A percentile compares a stretch with the other conserved stretches of the same genome.
Conservation (phyloP, 306 rosid genomes). For the Medicago arabica region DNA sequence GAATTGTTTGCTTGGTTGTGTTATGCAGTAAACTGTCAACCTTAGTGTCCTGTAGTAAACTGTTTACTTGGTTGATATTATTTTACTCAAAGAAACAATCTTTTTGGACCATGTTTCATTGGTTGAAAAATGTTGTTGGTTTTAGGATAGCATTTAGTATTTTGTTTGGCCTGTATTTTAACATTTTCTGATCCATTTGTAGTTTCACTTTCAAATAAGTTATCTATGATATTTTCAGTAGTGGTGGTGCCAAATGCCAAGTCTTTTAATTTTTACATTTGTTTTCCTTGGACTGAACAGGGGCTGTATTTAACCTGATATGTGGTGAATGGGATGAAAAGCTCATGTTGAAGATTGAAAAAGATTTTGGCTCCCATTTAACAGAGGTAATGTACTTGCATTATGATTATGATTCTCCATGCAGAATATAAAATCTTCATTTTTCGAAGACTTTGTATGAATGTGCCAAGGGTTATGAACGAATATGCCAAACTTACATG, state of each 20-base stretch:
- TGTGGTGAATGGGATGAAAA: conserved; percentile 48
- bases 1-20: no score
- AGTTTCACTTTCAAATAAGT: not conserved
- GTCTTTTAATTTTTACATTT: not conserved
- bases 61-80: not conserved
- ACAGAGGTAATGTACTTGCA: conserved; percentile 49
- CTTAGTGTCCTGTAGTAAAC: not conserved
- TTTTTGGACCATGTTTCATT: conserved; percentile 21
- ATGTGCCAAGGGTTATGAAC: conserved; percentile 3
- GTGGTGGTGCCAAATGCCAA: conserved; percentile 5
- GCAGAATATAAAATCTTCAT: not conserved
- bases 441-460: not conserved
- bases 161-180: not conserved
- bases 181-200: not conserved
- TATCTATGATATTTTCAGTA: conserved; percentile 11
- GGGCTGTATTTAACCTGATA: conserved; percentile 69
- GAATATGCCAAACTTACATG: not conserved
- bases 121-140: not conserved
- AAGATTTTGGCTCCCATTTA: conserved; percentile 51
- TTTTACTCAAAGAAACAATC: not conserved
- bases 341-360: conserved; percentile 57
- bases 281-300: conserved; percentile 38
- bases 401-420: not conserved
- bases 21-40: no score
- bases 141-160: conserved; percentile 8